These are phyloP conservation scores for Coemansia sp. DNA, from an alignment of 192 early-diverging fungal genomes.

Conservation along the genomic window DNA sequence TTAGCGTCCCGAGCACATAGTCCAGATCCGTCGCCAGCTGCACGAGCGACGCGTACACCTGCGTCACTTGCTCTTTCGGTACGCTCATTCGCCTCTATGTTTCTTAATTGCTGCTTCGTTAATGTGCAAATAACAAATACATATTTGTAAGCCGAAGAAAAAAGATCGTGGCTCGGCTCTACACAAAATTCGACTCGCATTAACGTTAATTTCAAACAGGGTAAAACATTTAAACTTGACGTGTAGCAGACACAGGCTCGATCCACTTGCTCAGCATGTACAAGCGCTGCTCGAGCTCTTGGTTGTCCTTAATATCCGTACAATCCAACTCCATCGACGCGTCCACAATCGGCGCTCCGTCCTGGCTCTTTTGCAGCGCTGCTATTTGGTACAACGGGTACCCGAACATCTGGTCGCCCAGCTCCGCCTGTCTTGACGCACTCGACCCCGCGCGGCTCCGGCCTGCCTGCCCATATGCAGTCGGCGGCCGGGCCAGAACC, in stretches of 20 bases:
- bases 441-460: slow-evolving; percentile 43
- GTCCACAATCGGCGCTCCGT: slow-evolving; percentile 24
- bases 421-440: slow-evolving; percentile 28
- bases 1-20: slow-evolving; percentile 9
- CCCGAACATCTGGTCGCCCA: slow-evolving; percentile 25
- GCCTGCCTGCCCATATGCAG: slow-evolving; percentile 22
- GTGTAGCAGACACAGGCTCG: slow-evolving; percentile 26
- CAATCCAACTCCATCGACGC: slow-evolving; percentile 51
- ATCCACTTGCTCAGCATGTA: slow-evolving; percentile 55
- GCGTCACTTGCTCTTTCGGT: slow-evolving; percentile 9
- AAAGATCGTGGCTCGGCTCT: too few relatives aligned
- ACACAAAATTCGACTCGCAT: not conserved
- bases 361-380: slow-evolving; percentile 34
- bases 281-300: slow-evolving; percentile 53
- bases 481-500: slow-evolving; percentile 17
- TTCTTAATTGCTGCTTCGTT: not conserved
- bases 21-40: slow-evolving; percentile 11
- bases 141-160: not conserved
- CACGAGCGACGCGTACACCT: slow-evolving; percentile 22
- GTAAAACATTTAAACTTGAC: slow-evolving; percentile 1
- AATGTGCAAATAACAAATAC: not conserved
- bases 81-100: not conserved
- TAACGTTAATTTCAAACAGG: not conserved
- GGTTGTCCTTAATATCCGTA: slow-evolving; percentile 52
- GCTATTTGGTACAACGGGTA: slow-evolving; percentile 53